Evolutionary conservation across 345 rosid species (phyloP).

Genomic region (Alliaria petiolata): DNA sequence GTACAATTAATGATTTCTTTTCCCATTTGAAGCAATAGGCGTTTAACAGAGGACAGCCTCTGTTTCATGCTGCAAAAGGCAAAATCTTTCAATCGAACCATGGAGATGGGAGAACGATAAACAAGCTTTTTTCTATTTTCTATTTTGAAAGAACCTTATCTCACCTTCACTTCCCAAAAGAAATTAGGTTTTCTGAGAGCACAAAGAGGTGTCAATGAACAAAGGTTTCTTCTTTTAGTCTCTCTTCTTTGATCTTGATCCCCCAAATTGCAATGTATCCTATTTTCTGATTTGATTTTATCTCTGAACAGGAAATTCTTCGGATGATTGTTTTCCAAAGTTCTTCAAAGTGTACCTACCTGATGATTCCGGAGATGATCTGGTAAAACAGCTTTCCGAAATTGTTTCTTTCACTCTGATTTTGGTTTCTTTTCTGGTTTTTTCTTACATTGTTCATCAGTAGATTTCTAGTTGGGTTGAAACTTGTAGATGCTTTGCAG

Average conservation of each 20-base stretch:
- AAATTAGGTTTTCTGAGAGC: background rate
- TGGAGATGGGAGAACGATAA: background rate
- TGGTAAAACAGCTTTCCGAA: background rate
- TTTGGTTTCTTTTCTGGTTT: background rate
- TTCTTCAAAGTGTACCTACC: slow-evolving; percentile 30
- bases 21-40: background rate
- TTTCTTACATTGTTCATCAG: background rate
- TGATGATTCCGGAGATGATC: slow-evolving; percentile 19
- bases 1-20: background rate
- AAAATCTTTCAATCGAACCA: background rate
- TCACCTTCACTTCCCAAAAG: background rate
- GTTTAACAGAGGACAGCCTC: slow-evolving; percentile 17
- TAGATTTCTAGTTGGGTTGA: background rate
- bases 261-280: background rate
- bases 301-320: background rate
- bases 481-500: background rate
- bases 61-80: slow-evolving; percentile 12
- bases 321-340: slow-evolving; percentile 14
- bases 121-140: background rate
- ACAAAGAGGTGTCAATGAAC: slow-evolving; percentile 7
- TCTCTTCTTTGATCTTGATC: slow-evolving; percentile 7
- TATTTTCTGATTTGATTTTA: background rate
- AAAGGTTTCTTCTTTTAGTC: slow-evolving; percentile 10
- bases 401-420: background rate
- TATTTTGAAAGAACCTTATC: background rate